Evolutionary conservation across 495 filamentous ascomycete species (phyloP).

Genomic region (Echria macrotheca): DNA sequence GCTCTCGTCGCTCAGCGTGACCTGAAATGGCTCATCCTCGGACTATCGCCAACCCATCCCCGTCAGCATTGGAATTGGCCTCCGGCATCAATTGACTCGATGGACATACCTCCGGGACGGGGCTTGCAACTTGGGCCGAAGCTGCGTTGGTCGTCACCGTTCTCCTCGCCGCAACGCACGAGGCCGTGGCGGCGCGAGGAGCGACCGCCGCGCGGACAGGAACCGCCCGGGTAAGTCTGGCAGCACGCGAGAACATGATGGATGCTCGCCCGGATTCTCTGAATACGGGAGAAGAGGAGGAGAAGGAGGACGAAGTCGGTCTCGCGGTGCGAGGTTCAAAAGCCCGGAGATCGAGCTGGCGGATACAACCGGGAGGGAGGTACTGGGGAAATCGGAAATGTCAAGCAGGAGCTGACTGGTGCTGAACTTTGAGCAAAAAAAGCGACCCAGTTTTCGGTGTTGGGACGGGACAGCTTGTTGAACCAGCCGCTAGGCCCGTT

Average conservation of each 20-base stretch:
- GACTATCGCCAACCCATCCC: slow-evolving; percentile 47
- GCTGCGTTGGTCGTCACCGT: slow-evolving; percentile 93
- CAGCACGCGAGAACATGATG: slow-evolving; percentile 50
- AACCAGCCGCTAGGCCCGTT: slow-evolving; percentile 7
- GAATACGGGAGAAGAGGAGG: not conserved
- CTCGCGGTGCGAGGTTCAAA: too few species aligned
- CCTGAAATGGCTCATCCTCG: slow-evolving; percentile 89
- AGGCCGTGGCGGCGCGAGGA: slow-evolving; percentile 43
- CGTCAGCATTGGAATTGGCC: slow-evolving; percentile 2
- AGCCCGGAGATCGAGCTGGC: not conserved
- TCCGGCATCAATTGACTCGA: not conserved
- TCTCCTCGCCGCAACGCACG: slow-evolving; percentile 46
- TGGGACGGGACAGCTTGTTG: slow-evolving; percentile 13
- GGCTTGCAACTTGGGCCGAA: slow-evolving; percentile 75
- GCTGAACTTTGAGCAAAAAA: slow-evolving; percentile 8
- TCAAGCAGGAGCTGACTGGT: not conserved
- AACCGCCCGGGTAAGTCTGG: slow-evolving; percentile 42
- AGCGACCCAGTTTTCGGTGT: slow-evolving; percentile 9
- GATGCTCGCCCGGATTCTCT: not conserved
- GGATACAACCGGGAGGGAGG: not conserved
- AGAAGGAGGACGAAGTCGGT: too few species aligned
- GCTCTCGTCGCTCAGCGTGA: slow-evolving; percentile 91
- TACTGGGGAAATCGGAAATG: not conserved
- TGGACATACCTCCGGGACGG: slow-evolving; percentile 58
- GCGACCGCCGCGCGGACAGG: slow-evolving; percentile 31